Percentiles rank a stretch among this genome's conserved stretches.
Conservation (phyloP, 345 rosid species). For the Citropsis articulata region DNA sequence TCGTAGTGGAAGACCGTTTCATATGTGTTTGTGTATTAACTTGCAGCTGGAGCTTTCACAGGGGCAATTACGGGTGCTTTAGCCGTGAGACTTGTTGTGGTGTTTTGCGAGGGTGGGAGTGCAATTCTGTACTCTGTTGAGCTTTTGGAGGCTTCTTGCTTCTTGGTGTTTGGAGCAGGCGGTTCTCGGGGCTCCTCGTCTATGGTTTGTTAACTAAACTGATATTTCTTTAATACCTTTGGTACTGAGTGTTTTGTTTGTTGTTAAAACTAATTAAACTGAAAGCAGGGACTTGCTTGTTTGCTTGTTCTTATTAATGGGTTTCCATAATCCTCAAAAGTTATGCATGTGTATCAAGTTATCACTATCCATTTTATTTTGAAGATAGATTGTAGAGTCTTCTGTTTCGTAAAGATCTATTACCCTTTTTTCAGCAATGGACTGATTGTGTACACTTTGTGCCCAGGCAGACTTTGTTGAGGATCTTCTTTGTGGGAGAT, state of each 20-base stretch:
- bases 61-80: constrained; percentile 75
- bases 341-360: background rate
- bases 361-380: background rate
- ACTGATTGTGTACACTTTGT: constrained; percentile 19
- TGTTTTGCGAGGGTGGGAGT: constrained; percentile 66
- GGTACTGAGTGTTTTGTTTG: background rate
- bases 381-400: background rate
- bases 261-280: background rate
- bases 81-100: constrained; percentile 68
- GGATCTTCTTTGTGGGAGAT: constrained; percentile 61
- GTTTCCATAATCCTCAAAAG: background rate
- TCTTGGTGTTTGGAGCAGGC: constrained; percentile 68
- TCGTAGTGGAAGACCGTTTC: background rate
- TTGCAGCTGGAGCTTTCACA: constrained; percentile 70
- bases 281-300: background rate
- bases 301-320: background rate
- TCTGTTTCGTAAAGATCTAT: too few relatives aligned
- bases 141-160: constrained; percentile 77
- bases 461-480: constrained; percentile 81
- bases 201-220: constrained; percentile 39
- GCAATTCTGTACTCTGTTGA: constrained; percentile 64
- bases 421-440: background rate
- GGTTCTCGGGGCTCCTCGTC: constrained; percentile 65
- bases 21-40: background rate
- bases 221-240: background rate